phyloP scores from a whole-genome alignment of 805 yeast genomes.

The Priceomyces melissophilus region DNA sequence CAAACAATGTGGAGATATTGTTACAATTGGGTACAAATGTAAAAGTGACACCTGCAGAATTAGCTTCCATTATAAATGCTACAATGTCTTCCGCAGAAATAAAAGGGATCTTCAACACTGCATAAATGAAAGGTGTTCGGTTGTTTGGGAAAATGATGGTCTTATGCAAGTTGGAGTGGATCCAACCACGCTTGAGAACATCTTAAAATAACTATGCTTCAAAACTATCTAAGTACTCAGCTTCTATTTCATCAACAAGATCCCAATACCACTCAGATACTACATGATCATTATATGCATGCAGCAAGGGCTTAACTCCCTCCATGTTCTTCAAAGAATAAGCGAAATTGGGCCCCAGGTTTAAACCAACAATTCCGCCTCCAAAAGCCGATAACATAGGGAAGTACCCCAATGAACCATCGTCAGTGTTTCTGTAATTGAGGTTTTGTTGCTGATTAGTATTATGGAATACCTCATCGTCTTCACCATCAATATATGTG shows the following conservation, averaged over 20 bases:
- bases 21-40: constrained; percentile 51
- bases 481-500: constrained; percentile 58
- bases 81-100: constrained; percentile 33
- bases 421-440: constrained; percentile 53
- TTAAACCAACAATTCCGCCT: constrained; percentile 70
- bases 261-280: constrained; percentile 85
- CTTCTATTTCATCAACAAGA: constrained; percentile 78
- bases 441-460: constrained; percentile 35
- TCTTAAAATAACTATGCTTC: constrained; percentile 21
- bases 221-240: constrained; percentile 47
- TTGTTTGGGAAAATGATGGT: constrained; percentile 1
- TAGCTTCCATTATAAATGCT: constrained; percentile 50
- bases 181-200: constrained; percentile 27
- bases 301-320: constrained; percentile 49
- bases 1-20: constrained; percentile 48
- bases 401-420: constrained; percentile 84
- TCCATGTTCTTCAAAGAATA: constrained; percentile 35
- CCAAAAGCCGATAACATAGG: constrained; percentile 84
- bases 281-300: constrained; percentile 63
- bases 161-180: constrained; percentile 19
- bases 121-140: neutral
- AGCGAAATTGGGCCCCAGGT: constrained; percentile 64
- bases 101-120: constrained; percentile 9
- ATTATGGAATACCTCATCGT: constrained; percentile 20
- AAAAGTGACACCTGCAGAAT: constrained; percentile 27